These are phyloP conservation scores for Lasiosphaeria ovina DNA, from an alignment of 495 filamentous ascomycete genomes.

Conservation along the genomic window DNA sequence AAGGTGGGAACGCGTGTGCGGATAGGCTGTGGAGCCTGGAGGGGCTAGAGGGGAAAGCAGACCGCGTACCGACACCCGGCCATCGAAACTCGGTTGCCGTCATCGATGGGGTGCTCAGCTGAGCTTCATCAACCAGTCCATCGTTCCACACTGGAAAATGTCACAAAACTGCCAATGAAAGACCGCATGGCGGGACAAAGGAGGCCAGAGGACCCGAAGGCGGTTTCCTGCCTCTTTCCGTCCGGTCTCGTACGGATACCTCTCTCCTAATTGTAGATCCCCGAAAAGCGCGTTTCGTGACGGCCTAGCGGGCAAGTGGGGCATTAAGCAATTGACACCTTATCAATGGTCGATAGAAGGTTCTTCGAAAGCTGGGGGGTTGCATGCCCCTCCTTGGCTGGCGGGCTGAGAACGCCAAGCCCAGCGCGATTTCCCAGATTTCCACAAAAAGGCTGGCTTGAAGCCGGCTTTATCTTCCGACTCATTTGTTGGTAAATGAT, in stretches of 20 bases:
- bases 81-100: slow-evolving; percentile 3
- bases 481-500: slow-evolving; percentile 5
- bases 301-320: not conserved
- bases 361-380: slow-evolving; percentile 19
- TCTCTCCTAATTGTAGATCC: not conserved
- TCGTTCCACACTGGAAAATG: not conserved
- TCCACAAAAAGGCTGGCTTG: slow-evolving; percentile 14
- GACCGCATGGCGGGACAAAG: not conserved
- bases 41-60: not conserved
- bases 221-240: not conserved
- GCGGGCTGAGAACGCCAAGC: slow-evolving; percentile 7
- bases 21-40: not conserved
- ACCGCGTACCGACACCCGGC: not conserved
- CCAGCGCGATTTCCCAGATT: slow-evolving; percentile 14
- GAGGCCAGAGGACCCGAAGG: not conserved
- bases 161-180: not conserved
- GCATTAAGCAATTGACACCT: not conserved
- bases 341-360: slow-evolving; percentile 14
- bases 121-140: not conserved
- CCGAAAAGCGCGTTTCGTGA: slow-evolving; percentile 2
- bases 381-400: slow-evolving; percentile 11
- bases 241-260: not conserved
- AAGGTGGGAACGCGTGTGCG: slow-evolving; percentile 3
- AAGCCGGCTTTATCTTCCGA: slow-evolving; percentile 14
- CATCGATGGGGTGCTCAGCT: not conserved